Percentiles rank a stretch among this genome's conserved stretches.
Evolutionary conservation across 2,329 filamentous ascomycete genomes (phyloP).

Genomic region (Stemphylium beticola): DNA sequence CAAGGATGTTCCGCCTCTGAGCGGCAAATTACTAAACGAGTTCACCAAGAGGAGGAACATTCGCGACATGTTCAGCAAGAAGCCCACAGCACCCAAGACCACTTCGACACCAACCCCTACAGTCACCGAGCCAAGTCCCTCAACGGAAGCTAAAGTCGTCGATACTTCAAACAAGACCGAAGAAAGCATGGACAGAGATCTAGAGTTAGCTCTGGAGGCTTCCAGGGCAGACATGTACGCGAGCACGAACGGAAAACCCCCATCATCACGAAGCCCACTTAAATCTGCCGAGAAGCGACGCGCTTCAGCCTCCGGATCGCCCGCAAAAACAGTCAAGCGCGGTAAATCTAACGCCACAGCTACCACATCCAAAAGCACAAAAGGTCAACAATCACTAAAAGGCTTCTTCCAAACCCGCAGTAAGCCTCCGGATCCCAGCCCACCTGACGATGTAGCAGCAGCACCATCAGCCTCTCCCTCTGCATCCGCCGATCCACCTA

Average conservation of each 20-base stretch:
- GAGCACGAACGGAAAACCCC: constrained; percentile 6
- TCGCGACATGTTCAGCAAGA: constrained; percentile 83
- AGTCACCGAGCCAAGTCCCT: background rate
- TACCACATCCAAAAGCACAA: constrained; percentile 36
- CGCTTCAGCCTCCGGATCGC: constrained; percentile 25
- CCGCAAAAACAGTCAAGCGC: constrained; percentile 53
- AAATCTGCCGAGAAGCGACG: constrained; percentile 41
- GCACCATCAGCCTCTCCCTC: background rate
- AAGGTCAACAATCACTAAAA: constrained; percentile 69
- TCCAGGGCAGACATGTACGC: constrained; percentile 9
- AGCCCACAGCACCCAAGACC: constrained; percentile 18
- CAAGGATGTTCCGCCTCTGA: constrained; percentile 74
- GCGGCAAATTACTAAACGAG: constrained; percentile 83
- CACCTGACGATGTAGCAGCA: constrained; percentile 7
- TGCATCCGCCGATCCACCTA: constrained; percentile 2
- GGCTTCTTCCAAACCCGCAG: constrained; percentile 71
- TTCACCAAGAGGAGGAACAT: constrained; percentile 86
- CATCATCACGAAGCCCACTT: constrained; percentile 18
- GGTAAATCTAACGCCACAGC: constrained; percentile 52
- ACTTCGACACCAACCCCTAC: constrained; percentile 6
- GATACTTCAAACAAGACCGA: background rate
- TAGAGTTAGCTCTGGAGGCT: constrained; percentile 8
- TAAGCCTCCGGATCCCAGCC: constrained; percentile 14
- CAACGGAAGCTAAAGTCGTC: constrained; percentile 2
- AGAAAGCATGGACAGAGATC: constrained; percentile 18